Percentiles rank a stretch among this genome's conserved stretches.
These are phyloP conservation scores for Tubosaeta sp. DNA, from an alignment of 768 basidiomycete genomes.

Conservation along the genomic window DNA sequence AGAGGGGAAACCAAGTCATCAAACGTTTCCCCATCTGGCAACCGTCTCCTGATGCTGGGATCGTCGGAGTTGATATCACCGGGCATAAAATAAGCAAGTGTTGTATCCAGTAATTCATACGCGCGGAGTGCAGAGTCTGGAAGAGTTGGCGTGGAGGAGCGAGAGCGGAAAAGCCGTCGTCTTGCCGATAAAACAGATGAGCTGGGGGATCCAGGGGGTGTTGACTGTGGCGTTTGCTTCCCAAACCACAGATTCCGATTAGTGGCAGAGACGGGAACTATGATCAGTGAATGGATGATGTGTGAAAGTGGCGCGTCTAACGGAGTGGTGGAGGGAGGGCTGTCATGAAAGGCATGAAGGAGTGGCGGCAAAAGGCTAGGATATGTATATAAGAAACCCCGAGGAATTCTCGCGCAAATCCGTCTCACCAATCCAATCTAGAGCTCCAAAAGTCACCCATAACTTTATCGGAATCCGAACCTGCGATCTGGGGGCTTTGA, in stretches of 20 bases:
- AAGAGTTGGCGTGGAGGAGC: slow-evolving; percentile 25
- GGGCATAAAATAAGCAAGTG: slow-evolving; percentile 61
- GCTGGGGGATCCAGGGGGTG: slow-evolving; percentile 36
- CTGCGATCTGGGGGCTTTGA: slow-evolving; percentile 27
- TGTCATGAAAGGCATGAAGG: slow-evolving; percentile 62
- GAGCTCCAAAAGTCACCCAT: slow-evolving; percentile 75
- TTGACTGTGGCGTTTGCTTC: slow-evolving; percentile 32
- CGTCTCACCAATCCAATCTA: slow-evolving; percentile 65
- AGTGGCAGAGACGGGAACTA: slow-evolving; percentile 61
- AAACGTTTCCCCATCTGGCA: slow-evolving; percentile 45
- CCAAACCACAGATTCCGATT: slow-evolving; percentile 64
- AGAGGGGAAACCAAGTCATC: slow-evolving; percentile 81
- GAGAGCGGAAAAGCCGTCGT: slow-evolving; percentile 36
- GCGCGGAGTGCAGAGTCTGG: slow-evolving; percentile 58
- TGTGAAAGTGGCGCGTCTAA: slow-evolving; percentile 74
- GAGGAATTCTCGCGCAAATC: neutral
- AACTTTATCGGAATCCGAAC: slow-evolving; percentile 36
- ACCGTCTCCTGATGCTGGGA: slow-evolving; percentile 45
- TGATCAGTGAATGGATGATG: slow-evolving; percentile 76
- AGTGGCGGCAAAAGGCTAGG: slow-evolving; percentile 62
- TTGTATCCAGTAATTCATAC: slow-evolving; percentile 62
- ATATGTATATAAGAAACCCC: neutral
- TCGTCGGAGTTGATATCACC: slow-evolving; percentile 63
- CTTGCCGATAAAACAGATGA: slow-evolving; percentile 26
- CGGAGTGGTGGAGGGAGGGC: slow-evolving; percentile 59